A percentile compares a stretch with the other conserved stretches of the same genome.
phyloP scores from a whole-genome alignment of 495 filamentous ascomycete genomes.

The Neurospora pannonica region DNA sequence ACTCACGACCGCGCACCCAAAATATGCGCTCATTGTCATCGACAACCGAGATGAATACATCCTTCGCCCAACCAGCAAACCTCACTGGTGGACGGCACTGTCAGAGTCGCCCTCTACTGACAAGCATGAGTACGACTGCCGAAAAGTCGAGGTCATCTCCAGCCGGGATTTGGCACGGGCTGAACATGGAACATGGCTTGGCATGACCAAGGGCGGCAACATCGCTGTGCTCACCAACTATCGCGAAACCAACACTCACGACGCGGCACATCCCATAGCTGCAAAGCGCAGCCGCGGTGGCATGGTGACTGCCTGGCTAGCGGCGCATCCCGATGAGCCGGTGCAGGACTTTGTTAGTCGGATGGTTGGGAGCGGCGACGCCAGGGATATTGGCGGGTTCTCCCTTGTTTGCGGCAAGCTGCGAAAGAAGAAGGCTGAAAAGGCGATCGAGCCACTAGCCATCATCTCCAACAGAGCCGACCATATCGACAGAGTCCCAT shows the following conservation, averaged over 20 bases:
- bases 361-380: conserved; percentile 56
- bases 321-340: conserved; percentile 32
- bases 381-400: conserved; percentile 79
- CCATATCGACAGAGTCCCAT: conserved; percentile 50
- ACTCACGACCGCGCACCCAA: conserved; percentile 79
- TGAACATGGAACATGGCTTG: conserved; percentile 82
- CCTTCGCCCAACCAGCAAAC: conserved; percentile 71
- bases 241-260: conserved; percentile 57
- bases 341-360: conserved; percentile 58
- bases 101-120: conserved; percentile 9
- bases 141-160: conserved; percentile 37
- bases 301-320: conserved; percentile 86
- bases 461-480: conserved; percentile 85
- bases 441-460: conserved; percentile 57
- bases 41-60: conserved; percentile 97
- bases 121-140: background rate
- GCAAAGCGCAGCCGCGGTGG: conserved; percentile 65
- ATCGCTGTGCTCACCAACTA: conserved; percentile 93
- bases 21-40: conserved; percentile 80
- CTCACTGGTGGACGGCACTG: conserved; percentile 67
- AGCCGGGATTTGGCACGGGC: conserved; percentile 41
- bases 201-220: conserved; percentile 73
- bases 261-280: conserved; percentile 40
- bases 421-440: conserved; percentile 22
- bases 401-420: conserved; percentile 81